Percentiles rank a stretch among this genome's conserved stretches.
Conservation (phyloP, 2,329 filamentous ascomycete genomes). For the Akanthomyces uredinophilus region DNA sequence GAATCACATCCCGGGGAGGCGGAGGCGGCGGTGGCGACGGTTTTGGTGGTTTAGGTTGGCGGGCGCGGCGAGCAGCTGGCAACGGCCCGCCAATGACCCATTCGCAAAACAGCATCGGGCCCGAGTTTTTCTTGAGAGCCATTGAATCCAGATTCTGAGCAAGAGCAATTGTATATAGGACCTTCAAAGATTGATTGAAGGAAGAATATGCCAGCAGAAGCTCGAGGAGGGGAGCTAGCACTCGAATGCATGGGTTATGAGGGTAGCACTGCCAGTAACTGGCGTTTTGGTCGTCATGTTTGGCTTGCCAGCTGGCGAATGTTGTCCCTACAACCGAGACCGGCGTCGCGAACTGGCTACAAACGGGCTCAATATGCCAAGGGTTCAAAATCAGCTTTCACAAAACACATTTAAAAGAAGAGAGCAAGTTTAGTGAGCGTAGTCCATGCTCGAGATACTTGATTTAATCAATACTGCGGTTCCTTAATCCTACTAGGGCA, state of each 20-base stretch:
- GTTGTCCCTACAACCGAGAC: neutral
- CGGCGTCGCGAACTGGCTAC: neutral
- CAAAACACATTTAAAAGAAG: neutral
- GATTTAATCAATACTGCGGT: neutral
- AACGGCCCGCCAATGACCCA: constrained; percentile 37
- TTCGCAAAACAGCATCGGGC: constrained; percentile 30
- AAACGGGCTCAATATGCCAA: neutral
- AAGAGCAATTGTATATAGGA: neutral
- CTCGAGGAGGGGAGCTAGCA: neutral
- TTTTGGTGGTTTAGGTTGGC: constrained; percentile 21
- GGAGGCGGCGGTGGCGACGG: neutral
- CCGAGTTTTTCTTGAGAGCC: constrained; percentile 4
- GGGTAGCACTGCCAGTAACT: neutral
- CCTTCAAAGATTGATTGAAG: neutral
- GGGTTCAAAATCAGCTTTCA: neutral
- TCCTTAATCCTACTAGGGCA: neutral
- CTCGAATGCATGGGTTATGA: neutral
- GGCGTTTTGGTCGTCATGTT: neutral
- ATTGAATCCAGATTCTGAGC: neutral
- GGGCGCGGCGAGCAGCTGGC: constrained; percentile 22
- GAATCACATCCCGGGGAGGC: constrained; percentile 29
- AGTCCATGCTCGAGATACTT: neutral
- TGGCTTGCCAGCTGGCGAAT: constrained; percentile 2
- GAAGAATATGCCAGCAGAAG: neutral
- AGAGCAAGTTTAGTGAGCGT: neutral